These are phyloP conservation scores for Gamarada debralockiae DNA, from an alignment of 495 filamentous ascomycete species.

Conservation along the genomic window DNA sequence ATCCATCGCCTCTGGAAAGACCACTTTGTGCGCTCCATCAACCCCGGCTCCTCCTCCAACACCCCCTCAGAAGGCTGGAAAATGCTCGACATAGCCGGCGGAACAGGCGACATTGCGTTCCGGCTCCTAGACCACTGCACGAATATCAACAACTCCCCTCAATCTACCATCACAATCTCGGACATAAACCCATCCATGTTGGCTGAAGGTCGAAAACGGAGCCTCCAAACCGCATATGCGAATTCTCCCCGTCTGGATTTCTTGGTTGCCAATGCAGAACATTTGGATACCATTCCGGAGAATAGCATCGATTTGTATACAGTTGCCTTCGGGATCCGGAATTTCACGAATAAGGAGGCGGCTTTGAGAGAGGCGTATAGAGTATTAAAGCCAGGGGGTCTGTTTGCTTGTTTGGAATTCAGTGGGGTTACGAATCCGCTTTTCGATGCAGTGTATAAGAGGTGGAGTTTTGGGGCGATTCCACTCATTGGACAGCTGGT, in stretches of 20 bases:
- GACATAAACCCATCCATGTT: constrained; percentile 98
- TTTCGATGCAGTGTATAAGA: constrained; percentile 85
- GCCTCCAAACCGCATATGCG: constrained; percentile 54
- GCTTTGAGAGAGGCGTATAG: constrained; percentile 79
- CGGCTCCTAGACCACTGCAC: constrained; percentile 90
- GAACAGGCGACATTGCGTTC: constrained; percentile 97
- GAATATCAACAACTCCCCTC: constrained; percentile 71
- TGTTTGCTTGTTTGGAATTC: constrained; percentile 97
- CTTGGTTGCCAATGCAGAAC: constrained; percentile 87
- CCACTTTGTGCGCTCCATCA: constrained; percentile 87
- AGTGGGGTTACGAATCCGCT: constrained; percentile 70
- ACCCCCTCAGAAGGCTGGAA: constrained; percentile 50
- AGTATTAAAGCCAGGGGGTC: constrained; percentile 88
- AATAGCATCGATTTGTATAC: constrained; percentile 86
- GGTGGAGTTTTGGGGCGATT: constrained; percentile 93
- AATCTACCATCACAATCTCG: constrained; percentile 78
- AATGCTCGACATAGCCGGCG: constrained; percentile 96
- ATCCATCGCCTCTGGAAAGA: constrained; percentile 99
- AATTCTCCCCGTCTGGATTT: constrained; percentile 57
- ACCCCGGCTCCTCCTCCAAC: constrained; percentile 67
- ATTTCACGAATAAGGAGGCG: constrained; percentile 82
- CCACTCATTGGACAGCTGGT: constrained; percentile 94
- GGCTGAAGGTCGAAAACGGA: constrained; percentile 76
- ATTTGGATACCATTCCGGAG: constrained; percentile 56
- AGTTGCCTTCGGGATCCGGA: constrained; percentile 95